Percentiles rank a stretch among this genome's conserved stretches.
Evolutionary conservation across 306 rosid genomes (phyloP).

Genomic region (Quercus mongolica): DNA sequence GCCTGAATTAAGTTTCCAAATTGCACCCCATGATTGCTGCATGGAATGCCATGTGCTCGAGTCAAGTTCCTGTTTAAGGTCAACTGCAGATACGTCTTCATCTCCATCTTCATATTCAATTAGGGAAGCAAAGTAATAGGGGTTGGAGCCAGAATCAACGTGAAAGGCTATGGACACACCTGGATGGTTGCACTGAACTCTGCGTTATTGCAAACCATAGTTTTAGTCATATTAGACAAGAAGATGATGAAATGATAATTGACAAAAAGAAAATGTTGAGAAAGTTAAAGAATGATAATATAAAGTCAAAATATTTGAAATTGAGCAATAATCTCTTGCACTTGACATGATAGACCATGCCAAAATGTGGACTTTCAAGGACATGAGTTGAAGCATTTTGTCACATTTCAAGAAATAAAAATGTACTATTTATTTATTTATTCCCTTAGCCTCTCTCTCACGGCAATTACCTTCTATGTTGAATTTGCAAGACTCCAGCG

Average conservation of each 20-base stretch:
- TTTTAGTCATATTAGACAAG: neutral
- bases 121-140: conserved; percentile 45
- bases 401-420: neutral
- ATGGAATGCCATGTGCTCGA: conserved; percentile 52
- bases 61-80: conserved; percentile 45
- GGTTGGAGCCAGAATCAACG: conserved; percentile 58
- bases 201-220: neutral
- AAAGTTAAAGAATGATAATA: neutral
- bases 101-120: conserved; percentile 63
- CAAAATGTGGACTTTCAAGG: too few species aligned
- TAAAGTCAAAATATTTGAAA: neutral
- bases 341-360: too few species aligned
- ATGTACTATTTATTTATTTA: neutral
- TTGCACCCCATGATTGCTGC: conserved; percentile 35
- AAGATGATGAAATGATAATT: neutral
- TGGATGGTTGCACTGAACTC: conserved; percentile 52
- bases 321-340: neutral
- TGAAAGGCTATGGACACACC: conserved; percentile 43
- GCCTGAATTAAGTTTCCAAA: conserved; percentile 55
- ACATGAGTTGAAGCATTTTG: too few species aligned
- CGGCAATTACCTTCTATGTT: conserved; percentile 43
- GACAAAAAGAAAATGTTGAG: neutral
- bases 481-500: conserved; percentile 53
- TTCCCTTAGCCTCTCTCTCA: neutral
- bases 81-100: conserved; percentile 46